Evolutionary conservation across 106 monocot species (phyloP), one percentile per base, ranked within the genome.

Genomic region (Xerophyta viscosa): DNA sequence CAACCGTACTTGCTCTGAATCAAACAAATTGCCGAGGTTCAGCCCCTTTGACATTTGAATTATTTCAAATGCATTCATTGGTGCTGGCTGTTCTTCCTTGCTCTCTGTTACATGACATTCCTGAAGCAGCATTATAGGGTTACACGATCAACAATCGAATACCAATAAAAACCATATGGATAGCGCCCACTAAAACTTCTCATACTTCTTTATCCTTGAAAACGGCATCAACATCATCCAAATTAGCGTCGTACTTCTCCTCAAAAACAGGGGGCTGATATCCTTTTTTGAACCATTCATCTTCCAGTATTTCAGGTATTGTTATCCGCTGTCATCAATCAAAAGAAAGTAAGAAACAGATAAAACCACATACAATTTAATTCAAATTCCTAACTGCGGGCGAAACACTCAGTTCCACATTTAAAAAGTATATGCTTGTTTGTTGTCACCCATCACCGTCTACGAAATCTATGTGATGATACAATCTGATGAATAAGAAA

Each of bases 301-400:
- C 82, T 56, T 73, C 75, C 78, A 89, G 55, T 50, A 89, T 89
- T 41, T 96, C 82, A 31, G 76, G n/a, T 27, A 96, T 82, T 20
- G 77, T 82, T 50, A 96, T 89, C 28, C 96, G 48, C 96, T 96
- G 82, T n/a, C n/a, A n/a, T n/a, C n/a, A n/a, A n/a, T n/a, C n/a
- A n/a, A n/a, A n/a, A n/a, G n/a, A n/a, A n/a, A n/a, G n/a, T n/a
- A n/a, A n/a, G n/a, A n/a, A n/a, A n/a, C n/a, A n/a, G n/a, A n/a
- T n/a, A n/a, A n/a, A n/a, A n/a, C n/a, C n/a, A n/a, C n/a, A n/a
- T n/a, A n/a, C n/a, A n/a, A n/a, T n/a, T n/a, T n/a, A n/a, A n/a
- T n/a, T n/a, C n/a, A n/a, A n/a, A n/a, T n/a, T n/a, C n/a, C n/a
- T n/a, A n/a, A n/a, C n/a, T n/a, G n/a, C n/a, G n/a, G n/a, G n/a